A percentile compares a stretch with the other conserved stretches of the same genome.
Evolutionary conservation across 2,329 filamentous ascomycete species (phyloP).

Genomic region (Tympanopsis confertula): DNA sequence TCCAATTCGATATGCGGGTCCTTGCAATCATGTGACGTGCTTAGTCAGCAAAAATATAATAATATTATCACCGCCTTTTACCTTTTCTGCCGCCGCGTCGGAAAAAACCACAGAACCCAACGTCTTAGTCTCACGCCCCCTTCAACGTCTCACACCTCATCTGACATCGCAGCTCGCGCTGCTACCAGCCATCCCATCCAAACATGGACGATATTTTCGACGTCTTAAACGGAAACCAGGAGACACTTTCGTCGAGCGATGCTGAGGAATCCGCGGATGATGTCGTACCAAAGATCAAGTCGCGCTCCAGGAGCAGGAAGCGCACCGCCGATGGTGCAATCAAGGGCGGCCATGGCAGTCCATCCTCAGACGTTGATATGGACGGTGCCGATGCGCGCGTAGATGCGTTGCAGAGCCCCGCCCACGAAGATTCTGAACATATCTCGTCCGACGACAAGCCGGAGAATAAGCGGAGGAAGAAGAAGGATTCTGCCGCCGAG

Average conservation of each 20-base stretch:
- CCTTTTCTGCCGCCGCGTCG: no score
- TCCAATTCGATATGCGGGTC: no score
- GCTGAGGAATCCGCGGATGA: not conserved
- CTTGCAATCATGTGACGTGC: no score
- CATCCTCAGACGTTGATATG: constrained; percentile 27
- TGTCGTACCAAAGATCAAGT: constrained; percentile 4
- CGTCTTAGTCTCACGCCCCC: constrained; percentile 13
- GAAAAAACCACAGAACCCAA: no score
- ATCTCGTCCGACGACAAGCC: constrained; percentile 24
- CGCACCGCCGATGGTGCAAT: constrained; percentile 72
- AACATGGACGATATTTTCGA: constrained; percentile 72
- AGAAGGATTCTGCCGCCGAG: constrained; percentile 52
- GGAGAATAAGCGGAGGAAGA: constrained; percentile 58
- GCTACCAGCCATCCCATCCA: constrained; percentile 1
- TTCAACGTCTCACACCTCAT: constrained; percentile 14
- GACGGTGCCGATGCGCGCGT: constrained; percentile 24
- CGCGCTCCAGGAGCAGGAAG: constrained; percentile 60
- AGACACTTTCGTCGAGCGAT: constrained; percentile 13
- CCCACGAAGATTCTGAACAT: constrained; percentile 17
- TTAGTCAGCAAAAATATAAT: no score
- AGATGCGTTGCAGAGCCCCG: no score
- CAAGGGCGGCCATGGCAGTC: constrained; percentile 33
- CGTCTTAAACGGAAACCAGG: constrained; percentile 62
- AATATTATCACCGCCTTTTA: no score
- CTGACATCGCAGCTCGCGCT: constrained; percentile 2